These are phyloP conservation scores for Fusarium graminum DNA, from an alignment of 2,329 filamentous ascomycete genomes.

Conservation along the genomic window DNA sequence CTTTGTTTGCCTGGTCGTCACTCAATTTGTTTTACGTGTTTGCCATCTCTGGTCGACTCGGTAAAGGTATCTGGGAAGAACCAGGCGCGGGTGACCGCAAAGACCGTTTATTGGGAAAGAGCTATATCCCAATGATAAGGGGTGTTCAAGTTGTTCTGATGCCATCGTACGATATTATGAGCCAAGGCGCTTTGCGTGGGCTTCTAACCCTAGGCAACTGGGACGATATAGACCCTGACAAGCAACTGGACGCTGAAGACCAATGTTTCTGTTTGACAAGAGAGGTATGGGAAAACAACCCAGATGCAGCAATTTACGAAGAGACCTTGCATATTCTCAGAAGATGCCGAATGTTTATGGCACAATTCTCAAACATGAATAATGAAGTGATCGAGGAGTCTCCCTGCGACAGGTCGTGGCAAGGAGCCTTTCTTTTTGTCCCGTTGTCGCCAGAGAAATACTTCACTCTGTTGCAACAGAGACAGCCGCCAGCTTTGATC, in stretches of 20 bases:
- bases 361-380: not conserved
- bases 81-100: not conserved
- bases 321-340: slow-evolving; percentile 1
- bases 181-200: not conserved
- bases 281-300: not conserved
- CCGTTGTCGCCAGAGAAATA: slow-evolving; percentile 4
- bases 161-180: not conserved
- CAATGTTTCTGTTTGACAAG: not conserved
- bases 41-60: slow-evolving; percentile 6
- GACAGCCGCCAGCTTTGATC: slow-evolving; percentile 6
- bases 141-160: not conserved
- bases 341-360: slow-evolving; percentile 11
- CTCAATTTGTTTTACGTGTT: slow-evolving; percentile 14
- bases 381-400: fast-evolving
- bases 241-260: not conserved
- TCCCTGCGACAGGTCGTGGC: not conserved
- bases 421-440: slow-evolving; percentile 3
- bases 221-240: not conserved
- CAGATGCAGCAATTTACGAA: slow-evolving; percentile 6
- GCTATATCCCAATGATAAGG: slow-evolving; percentile 16
- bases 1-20: slow-evolving; percentile 7
- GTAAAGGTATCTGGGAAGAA: slow-evolving; percentile 9
- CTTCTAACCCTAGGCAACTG: not conserved
- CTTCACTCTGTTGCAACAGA: slow-evolving; percentile 7
- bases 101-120: slow-evolving; percentile 4